Evolutionary conservation across 129 eudicot genomes (phyloP), one percentile per base, ranked within the genome.

Genomic region (Heracleum sosnowskyi): DNA sequence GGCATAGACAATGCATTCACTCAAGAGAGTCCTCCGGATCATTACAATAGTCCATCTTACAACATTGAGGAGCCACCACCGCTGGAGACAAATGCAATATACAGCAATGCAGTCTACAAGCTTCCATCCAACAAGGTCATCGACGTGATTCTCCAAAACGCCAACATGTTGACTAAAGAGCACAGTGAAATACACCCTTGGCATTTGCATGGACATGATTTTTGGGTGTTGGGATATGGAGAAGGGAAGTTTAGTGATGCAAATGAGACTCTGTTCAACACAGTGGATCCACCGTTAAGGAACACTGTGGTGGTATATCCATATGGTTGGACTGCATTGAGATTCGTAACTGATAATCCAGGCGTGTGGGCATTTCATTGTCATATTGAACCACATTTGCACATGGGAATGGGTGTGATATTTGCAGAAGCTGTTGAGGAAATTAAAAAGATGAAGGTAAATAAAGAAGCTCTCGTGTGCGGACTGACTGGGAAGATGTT

Each of bases 391-490:
- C 93, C 93, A 3, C 93, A 89, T 49, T 73, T 86, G 86, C 93
- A 89, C 81, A 84, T 89, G 93, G 93, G 93, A 4, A 89, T 89
- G 93, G 93, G 93, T 4, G 93, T 89, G 1, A 80, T 89, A n/a
- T 86, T 89, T 33, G 90, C 88, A 15, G 88, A 85, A 51, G 90
- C 79, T 11, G 79, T 81, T 0, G 34, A 77, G 0, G 63, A 47
- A 17, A 77, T 89, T 15, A 68, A 66, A 79, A 64, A 41, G 41
- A 81, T 89, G 80, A 40, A 63, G 6, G 18, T 77, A 7, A 88
- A 90, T 42, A 79, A 83, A 16, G 85, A 80, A 57, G 93, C 90
- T 76, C 42, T 89, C 3, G 74, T 80, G 4, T 89, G 93, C 18
- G 93, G 93, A 18, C 62, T 86, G 62, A 84, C 87, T 0, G 88